A percentile compares a stretch with the other conserved stretches of the same genome.
These are phyloP conservation scores for Erythrophleum ivorense DNA, from an alignment of 331 rosid genomes.

Conservation along the genomic window DNA sequence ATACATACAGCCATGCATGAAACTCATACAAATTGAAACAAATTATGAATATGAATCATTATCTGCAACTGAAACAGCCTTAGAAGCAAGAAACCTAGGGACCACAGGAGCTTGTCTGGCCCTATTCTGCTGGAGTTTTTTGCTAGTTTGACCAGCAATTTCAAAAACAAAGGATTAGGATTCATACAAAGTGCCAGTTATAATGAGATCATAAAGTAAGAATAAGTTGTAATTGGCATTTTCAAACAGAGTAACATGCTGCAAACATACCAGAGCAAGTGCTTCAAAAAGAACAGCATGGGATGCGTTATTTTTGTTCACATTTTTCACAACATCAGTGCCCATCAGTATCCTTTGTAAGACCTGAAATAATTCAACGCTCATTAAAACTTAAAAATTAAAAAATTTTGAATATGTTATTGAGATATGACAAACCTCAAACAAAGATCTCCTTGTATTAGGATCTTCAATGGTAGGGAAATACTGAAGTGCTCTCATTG, in stretches of 20 bases:
- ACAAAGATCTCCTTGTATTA: conserved; percentile 93
- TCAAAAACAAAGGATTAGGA: conserved; percentile 13
- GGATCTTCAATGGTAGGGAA: conserved; percentile 98
- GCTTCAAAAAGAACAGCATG: conserved; percentile 99
- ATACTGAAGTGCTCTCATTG: conserved; percentile 99
- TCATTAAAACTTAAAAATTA: conserved; percentile 33
- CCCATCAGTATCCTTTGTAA: conserved; percentile 99
- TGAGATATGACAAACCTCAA: conserved; percentile 72
- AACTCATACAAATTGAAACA: conserved; percentile 5
- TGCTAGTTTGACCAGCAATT: conserved; percentile 16
- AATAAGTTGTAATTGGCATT: conserved; percentile 13
- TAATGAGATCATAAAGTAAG: conserved; percentile 2
- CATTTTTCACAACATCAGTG: conserved; percentile 99
- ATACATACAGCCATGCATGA: background rate
- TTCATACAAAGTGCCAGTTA: conserved; percentile 8
- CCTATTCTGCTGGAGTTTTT: conserved; percentile 22
- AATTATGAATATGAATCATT: conserved; percentile 11
- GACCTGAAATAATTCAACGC: conserved; percentile 73
- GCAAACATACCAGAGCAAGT: conserved; percentile 87
- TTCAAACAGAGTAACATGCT: conserved; percentile 5
- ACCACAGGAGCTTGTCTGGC: background rate
- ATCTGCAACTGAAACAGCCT: conserved; percentile 5
- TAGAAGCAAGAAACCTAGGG: conserved; percentile 19
- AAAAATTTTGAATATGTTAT: conserved; percentile 7
- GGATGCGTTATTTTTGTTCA: conserved; percentile 97